Conservation (phyloP, 1,284 basidiomycete genomes). For the Prillingera fragicola region DNA sequence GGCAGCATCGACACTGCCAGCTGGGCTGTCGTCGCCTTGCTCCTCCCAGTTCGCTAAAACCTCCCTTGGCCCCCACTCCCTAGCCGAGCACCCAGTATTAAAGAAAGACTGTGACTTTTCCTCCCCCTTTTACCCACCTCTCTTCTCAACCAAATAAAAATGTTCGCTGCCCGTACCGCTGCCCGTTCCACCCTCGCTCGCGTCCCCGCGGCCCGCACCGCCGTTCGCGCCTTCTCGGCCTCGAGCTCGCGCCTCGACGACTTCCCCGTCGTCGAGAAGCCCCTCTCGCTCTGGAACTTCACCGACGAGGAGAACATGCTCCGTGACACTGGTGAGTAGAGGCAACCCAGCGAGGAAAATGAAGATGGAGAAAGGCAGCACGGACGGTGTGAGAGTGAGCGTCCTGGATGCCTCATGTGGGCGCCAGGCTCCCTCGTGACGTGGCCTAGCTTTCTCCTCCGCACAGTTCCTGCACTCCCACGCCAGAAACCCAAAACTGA, state of each 20-base stretch:
- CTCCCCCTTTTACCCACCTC: background rate
- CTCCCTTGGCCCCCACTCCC: too few relatives aligned
- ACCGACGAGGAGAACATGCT: slow-evolving; percentile 90
- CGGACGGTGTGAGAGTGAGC: too few relatives aligned
- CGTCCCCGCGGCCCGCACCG: slow-evolving; percentile 10
- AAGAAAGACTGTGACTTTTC: too few relatives aligned
- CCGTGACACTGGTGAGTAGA: slow-evolving; percentile 66
- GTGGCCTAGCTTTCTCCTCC: too few relatives aligned
- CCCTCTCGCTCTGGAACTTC: slow-evolving; percentile 60
- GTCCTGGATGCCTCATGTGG: too few relatives aligned
- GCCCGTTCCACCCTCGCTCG: slow-evolving; percentile 15
- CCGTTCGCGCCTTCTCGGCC: slow-evolving; percentile 18
- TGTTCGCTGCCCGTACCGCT: slow-evolving; percentile 12
- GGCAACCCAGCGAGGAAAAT: background rate
- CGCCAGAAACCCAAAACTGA: background rate
- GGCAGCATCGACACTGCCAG: too few relatives aligned
- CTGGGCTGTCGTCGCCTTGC: too few relatives aligned
- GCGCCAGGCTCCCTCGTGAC: too few relatives aligned
- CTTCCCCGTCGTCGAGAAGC: slow-evolving; percentile 40
- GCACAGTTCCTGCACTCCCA: too few relatives aligned
- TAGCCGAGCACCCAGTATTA: background rate
- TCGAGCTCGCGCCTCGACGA: slow-evolving; percentile 30
- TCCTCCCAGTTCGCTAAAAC: too few relatives aligned
- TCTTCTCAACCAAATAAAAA: slow-evolving; percentile 6
- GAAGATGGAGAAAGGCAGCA: too few relatives aligned